A percentile compares a stretch with the other conserved stretches of the same genome.
phyloP scores from a whole-genome alignment of 73 alveolate genomes.

The Diophrys sp. region DNA sequence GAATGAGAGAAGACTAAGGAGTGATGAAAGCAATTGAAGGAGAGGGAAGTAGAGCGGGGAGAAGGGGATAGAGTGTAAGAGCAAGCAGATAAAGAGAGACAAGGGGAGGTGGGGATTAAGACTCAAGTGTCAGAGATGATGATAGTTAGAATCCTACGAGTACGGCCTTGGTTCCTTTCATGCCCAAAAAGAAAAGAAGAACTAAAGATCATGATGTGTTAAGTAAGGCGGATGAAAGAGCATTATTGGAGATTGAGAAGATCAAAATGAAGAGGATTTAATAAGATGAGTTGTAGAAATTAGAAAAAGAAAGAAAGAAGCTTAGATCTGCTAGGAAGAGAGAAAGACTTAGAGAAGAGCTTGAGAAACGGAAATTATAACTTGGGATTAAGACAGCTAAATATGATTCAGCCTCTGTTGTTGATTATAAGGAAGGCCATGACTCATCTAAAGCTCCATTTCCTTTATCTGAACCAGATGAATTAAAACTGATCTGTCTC shows the following conservation, averaged over 20 bases:
- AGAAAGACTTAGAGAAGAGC: slow-evolving; percentile 27
- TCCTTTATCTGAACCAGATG: slow-evolving; percentile 8
- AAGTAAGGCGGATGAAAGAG: slow-evolving; percentile 26
- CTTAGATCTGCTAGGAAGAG: slow-evolving; percentile 13
- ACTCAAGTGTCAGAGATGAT: too few relatives aligned
- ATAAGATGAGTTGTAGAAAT: slow-evolving; percentile 15
- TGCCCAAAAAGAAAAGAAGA: not conserved
- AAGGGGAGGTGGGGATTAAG: too few relatives aligned
- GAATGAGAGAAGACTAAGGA: slow-evolving; percentile 5
- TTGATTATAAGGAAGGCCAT: slow-evolving; percentile 27
- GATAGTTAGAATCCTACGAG: too few relatives aligned
- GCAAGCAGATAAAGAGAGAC: not conserved
- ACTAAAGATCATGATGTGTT: not conserved
- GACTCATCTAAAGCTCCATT: not conserved
- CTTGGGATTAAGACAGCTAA: slow-evolving; percentile 27
- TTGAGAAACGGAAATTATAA: slow-evolving; percentile 48
- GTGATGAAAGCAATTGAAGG: slow-evolving; percentile 15
- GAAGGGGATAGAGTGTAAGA: not conserved
- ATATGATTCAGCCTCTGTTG: slow-evolving; percentile 5
- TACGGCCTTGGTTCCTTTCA: not conserved
- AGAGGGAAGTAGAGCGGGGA: slow-evolving; percentile 8
- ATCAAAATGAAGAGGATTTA: slow-evolving; percentile 13
- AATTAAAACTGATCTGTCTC: slow-evolving; percentile 25
- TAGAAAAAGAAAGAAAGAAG: slow-evolving; percentile 26
- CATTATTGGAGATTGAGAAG: slow-evolving; percentile 32